phyloP scores from a whole-genome alignment of 768 basidiomycete species.

The Panus rudis region DNA sequence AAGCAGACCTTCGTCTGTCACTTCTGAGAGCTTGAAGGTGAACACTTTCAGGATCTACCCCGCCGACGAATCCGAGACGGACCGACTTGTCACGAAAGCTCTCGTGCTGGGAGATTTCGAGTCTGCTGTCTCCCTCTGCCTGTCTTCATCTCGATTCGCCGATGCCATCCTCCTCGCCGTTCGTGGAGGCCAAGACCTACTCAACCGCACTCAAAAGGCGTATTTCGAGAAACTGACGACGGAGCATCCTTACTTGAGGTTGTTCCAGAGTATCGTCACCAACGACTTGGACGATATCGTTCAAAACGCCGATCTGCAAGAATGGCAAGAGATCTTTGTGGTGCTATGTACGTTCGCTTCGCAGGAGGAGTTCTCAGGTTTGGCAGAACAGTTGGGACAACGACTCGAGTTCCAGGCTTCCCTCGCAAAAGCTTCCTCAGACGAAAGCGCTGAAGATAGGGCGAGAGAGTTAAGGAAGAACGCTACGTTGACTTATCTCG shows the following conservation, averaged over 20 bases:
- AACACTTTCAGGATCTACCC: conserved; percentile 92
- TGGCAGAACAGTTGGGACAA: conserved; percentile 88
- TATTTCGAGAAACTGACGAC: conserved; percentile 85
- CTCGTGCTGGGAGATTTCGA: conserved; percentile 94
- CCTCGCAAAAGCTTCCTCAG: conserved; percentile 42
- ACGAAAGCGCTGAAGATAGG: conserved; percentile 31
- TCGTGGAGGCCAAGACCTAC: conserved; percentile 80
- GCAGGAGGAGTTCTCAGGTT: conserved; percentile 74
- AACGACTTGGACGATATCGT: conserved; percentile 91
- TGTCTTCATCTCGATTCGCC: conserved; percentile 84
- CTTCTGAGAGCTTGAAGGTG: conserved; percentile 65
- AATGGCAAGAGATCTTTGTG: conserved; percentile 97
- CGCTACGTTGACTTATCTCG: conserved; percentile 90
- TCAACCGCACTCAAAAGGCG: conserved; percentile 83
- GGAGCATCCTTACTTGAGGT: conserved; percentile 77
- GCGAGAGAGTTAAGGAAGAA: conserved; percentile 65
- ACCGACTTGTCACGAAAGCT: conserved; percentile 85
- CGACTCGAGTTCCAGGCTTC: conserved; percentile 83
- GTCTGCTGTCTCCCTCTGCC: conserved; percentile 85
- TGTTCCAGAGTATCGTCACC: conserved; percentile 91
- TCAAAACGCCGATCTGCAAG: conserved; percentile 88
- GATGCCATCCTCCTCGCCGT: conserved; percentile 94
- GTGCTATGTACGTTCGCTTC: conserved; percentile 92
- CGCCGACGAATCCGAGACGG: conserved; percentile 76
- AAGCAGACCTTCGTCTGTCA: conserved; percentile 79